phyloP scores from a whole-genome alignment of 371 early-diverging fungal species.

The Neoconidiobolus thromboides region DNA sequence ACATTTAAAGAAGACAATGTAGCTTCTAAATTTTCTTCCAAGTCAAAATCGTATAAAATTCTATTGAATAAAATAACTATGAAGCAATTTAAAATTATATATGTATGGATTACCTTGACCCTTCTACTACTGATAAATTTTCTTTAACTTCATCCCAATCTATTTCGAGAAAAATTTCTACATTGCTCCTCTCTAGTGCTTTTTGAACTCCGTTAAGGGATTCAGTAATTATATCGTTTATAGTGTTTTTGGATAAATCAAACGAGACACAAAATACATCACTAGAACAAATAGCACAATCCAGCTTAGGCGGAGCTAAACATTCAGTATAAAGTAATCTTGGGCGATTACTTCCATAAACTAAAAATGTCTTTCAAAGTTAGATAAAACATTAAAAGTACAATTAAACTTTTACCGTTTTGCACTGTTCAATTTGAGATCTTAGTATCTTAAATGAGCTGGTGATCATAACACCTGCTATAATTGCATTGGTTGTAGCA shows the following conservation, averaged over 20 bases:
- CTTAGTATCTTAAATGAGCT: slow-evolving; percentile 56
- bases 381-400: background rate
- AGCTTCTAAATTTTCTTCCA: slow-evolving; percentile 52
- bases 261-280: background rate
- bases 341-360: slow-evolving; percentile 24
- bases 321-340: slow-evolving; percentile 26
- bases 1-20: slow-evolving; percentile 37
- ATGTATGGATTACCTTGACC: slow-evolving; percentile 26
- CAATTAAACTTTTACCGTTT: slow-evolving; percentile 21
- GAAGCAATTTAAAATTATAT: background rate
- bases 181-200: background rate
- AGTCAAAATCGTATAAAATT: slow-evolving; percentile 76
- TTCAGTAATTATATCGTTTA: background rate
- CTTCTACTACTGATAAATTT: slow-evolving; percentile 24
- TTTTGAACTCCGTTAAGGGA: background rate
- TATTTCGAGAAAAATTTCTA: slow-evolving; percentile 22
- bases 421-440: slow-evolving; percentile 23
- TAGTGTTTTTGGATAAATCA: background rate
- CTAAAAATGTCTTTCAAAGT: slow-evolving; percentile 26
- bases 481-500: slow-evolving; percentile 98
- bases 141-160: slow-evolving; percentile 15
- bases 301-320: slow-evolving; percentile 28
- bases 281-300: slow-evolving; percentile 29
- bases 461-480: slow-evolving; percentile 89
- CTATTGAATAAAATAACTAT: slow-evolving; percentile 13